Evolutionary conservation across 176 grass and related monocot species (phyloP), one percentile per base, ranked within the genome.

Genomic region (Oryza brachyantha): DNA sequence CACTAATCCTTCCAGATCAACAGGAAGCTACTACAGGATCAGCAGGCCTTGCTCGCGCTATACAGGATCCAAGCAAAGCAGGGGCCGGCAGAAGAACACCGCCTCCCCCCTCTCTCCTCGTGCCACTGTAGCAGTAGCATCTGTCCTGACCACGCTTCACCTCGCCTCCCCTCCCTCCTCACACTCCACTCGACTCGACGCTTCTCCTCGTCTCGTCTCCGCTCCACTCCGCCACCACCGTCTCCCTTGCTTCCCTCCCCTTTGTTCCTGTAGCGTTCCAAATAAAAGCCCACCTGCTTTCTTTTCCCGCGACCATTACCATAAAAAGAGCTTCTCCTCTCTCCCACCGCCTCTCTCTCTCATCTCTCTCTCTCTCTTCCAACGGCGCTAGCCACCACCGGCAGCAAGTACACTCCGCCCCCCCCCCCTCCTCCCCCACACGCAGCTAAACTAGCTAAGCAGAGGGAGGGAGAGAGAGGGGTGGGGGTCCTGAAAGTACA

Each of bases 261-360:
- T 16, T 13, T 43, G 43, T 72, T 66, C 26, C 70, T 89, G 82
- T 76, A 76, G 70, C 75, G 43, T 70, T 37, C 82, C 87, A 66
- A 89, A 85, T 89, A 77, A 85, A 77, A 85, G 45, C 77, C 57
- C 82, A 60, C 82, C 77, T 61, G 77, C 59, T 81, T 81, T 89
- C 57, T 72, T 88, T 89, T 85, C 82, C 72, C 82, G 77, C 82
- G 87, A 81, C 82, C 68, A 89, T 85, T 85, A 77, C 87, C 82
- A 89, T 85, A 89, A 77, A 85, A 81, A 83, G 82, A 89, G 76
- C 82, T 76, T 63, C 4, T n/a, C n/a, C n/a, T n/a, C n/a, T n/a
- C 77, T 25, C 68, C 10, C 27, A 17, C 38, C 16, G 19, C 55
- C 43, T 11, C 63, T 10, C 71, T 12, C 12, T 25, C 25, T n/a